A percentile compares a stretch with the other conserved stretches of the same genome.
These are phyloP conservation scores for Neurospora terricola DNA, from an alignment of 495 filamentous ascomycete genomes.

Conservation along the genomic window DNA sequence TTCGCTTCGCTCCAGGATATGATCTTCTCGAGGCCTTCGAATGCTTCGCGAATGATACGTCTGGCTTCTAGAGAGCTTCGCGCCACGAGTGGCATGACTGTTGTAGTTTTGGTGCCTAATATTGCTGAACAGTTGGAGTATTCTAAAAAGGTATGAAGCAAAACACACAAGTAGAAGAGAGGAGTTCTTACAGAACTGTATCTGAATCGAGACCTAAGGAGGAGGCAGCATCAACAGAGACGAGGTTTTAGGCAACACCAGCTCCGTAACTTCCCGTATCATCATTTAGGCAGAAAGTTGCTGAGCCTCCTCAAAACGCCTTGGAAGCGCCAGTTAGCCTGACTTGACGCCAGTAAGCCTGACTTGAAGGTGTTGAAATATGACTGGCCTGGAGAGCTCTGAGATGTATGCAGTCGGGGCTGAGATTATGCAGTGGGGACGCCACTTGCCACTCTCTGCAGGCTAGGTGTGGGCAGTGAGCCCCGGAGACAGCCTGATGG, in stretches of 20 bases:
- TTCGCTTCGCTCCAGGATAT: slow-evolving; percentile 19
- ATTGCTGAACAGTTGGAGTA: not conserved
- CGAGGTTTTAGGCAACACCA: not conserved
- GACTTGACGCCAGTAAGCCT: not conserved
- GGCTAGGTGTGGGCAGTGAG: too few relatives aligned
- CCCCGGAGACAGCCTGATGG: too few relatives aligned
- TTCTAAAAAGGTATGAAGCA: not conserved
- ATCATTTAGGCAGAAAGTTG: not conserved
- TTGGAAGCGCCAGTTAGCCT: not conserved
- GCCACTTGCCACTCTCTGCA: too few relatives aligned
- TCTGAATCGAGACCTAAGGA: not conserved
- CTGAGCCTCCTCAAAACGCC: not conserved
- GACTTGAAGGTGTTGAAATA: not conserved
- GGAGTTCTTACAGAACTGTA: not conserved
- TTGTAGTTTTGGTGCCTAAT: not conserved
- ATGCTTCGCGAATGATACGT: slow-evolving; percentile 16
- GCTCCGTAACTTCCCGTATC: too few relatives aligned
- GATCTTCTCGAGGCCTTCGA: slow-evolving; percentile 19
- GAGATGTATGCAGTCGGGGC: too few relatives aligned
- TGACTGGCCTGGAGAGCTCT: not conserved
- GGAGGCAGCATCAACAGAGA: not conserved
- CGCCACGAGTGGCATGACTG: slow-evolving; percentile 2
- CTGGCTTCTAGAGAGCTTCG: slow-evolving; percentile 1
- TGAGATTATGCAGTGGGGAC: too few relatives aligned
- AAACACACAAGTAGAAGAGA: not conserved